Percentiles rank a stretch among this genome's conserved stretches.
phyloP scores from a whole-genome alignment of 768 basidiomycete genomes.

The Mycena epipterygia region DNA sequence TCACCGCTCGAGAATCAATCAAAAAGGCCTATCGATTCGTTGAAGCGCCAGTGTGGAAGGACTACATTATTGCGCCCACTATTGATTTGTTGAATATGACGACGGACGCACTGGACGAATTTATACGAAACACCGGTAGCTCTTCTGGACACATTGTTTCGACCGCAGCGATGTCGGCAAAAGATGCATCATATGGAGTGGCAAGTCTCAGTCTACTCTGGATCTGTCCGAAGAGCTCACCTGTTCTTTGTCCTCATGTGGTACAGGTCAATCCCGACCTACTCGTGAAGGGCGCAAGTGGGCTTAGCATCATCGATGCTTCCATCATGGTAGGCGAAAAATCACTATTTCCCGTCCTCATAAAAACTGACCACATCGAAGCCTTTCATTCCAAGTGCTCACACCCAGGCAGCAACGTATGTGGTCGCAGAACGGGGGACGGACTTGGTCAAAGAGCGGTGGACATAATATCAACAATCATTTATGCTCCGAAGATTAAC shows the following conservation, averaged over 20 bases:
- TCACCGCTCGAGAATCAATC: constrained; percentile 44
- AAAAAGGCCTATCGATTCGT: constrained; percentile 41
- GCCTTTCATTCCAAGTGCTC: constrained; percentile 41
- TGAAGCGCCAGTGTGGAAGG: constrained; percentile 40
- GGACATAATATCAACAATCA: neutral
- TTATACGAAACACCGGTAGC: neutral
- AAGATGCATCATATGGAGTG: neutral
- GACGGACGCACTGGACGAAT: neutral
- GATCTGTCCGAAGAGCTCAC: no score
- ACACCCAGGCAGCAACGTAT: constrained; percentile 41
- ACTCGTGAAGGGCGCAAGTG: neutral
- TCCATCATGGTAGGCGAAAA: neutral
- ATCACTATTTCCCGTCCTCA: neutral
- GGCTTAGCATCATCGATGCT: constrained; percentile 1
- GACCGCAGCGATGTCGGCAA: neutral
- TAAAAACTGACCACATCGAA: neutral
- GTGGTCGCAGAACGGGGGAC: constrained; percentile 43
- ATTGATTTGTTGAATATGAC: neutral
- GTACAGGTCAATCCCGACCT: constrained; percentile 1
- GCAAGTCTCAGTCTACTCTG: neutral
- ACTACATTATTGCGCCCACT: neutral
- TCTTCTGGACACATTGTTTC: neutral
- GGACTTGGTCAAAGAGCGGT: constrained; percentile 40
- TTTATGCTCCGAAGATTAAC: no score
- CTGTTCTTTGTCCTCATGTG: no score